phyloP scores from a whole-genome alignment of 257 asterid species.

The Dorcoceras hygrometricum region DNA sequence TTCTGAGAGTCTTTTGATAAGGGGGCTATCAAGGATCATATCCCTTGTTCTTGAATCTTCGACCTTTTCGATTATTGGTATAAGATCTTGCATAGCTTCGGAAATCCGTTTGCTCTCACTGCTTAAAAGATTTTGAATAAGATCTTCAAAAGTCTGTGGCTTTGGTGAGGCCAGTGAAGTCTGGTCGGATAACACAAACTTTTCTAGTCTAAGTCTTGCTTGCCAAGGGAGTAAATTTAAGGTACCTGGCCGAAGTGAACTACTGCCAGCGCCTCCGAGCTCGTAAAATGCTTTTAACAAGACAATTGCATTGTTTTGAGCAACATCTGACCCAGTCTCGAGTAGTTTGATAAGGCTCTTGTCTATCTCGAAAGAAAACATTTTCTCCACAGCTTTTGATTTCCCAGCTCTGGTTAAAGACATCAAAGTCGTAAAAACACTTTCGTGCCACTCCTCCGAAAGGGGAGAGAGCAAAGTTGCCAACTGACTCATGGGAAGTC shows the following conservation, averaged over 20 bases:
- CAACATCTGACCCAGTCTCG: conserved; percentile 29
- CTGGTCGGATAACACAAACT: conserved; percentile 24
- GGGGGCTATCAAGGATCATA: conserved; percentile 29
- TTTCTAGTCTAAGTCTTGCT: conserved; percentile 34
- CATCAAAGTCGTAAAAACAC: conserved; percentile 29
- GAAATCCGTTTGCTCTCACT: conserved; percentile 19
- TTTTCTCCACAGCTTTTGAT: conserved; percentile 33
- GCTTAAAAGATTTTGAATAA: conserved; percentile 21
- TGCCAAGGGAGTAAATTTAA: conserved; percentile 35
- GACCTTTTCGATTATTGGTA: conserved; percentile 33
- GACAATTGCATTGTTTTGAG: conserved; percentile 30
- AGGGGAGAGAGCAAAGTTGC: conserved; percentile 28
- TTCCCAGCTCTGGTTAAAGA: conserved; percentile 34
- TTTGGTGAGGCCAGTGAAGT: conserved; percentile 27
- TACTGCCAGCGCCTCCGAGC: conserved; percentile 30
- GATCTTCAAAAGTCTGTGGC: conserved; percentile 30
- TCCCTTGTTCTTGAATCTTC: conserved; percentile 23
- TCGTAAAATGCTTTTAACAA: conserved; percentile 29
- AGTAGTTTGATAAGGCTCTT: conserved; percentile 31
- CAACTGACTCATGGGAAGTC: conserved; percentile 29
- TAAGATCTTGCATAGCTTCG: conserved; percentile 35
- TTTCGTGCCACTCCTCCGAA: conserved; percentile 34
- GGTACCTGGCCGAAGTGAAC: conserved; percentile 23
- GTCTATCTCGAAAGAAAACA: conserved; percentile 28
- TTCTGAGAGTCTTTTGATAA: conserved; percentile 28